Conservation (phyloP, 495 filamentous ascomycete genomes). For the Aspergillus sclerotiicarbonarius region DNA sequence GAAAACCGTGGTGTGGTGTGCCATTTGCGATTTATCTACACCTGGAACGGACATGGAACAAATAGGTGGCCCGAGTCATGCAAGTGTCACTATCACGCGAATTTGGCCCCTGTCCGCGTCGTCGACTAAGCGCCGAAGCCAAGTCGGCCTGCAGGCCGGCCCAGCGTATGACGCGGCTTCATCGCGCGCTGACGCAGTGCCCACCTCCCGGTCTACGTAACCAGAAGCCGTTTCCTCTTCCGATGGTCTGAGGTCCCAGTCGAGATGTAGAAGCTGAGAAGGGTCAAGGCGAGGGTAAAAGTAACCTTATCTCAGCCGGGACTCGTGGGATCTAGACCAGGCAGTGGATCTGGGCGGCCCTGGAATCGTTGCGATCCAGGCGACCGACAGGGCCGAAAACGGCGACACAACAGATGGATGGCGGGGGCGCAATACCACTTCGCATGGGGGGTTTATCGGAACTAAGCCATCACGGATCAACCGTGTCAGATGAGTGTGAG, state of each 20-base stretch:
- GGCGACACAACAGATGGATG: neutral
- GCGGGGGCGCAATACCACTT: neutral
- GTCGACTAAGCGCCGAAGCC: constrained; percentile 13
- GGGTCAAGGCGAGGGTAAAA: neutral
- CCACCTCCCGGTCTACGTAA: neutral
- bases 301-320: neutral
- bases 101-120: no score
- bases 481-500: neutral
- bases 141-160: constrained; percentile 7
- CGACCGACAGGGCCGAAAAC: neutral
- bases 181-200: neutral
- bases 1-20: no score
- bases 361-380: neutral
- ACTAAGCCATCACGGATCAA: neutral
- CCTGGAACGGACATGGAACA: no score
- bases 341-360: neutral
- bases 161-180: constrained; percentile 16
- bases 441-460: neutral
- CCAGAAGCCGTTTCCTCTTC: neutral
- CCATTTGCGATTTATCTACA: no score
- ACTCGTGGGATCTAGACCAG: neutral
- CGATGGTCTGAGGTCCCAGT: neutral
- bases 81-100: no score
- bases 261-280: no score
- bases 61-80: no score